Evolutionary conservation across 805 yeast species (phyloP), one percentile per base, ranked within the genome.

Genomic region (Kockiozyma suomiensis): DNA sequence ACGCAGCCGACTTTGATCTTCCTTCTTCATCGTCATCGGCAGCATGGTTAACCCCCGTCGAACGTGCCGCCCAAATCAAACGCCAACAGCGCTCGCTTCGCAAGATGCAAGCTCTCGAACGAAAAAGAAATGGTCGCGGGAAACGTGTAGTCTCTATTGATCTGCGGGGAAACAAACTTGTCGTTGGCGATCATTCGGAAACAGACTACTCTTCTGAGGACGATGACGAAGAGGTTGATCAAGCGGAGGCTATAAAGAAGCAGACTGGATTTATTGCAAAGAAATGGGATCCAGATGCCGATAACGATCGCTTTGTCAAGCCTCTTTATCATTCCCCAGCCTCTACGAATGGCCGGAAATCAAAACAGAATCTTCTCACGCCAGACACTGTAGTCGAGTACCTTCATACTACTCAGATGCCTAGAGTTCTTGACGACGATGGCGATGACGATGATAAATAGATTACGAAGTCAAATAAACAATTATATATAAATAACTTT

Each of bases 1-100:
- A 90, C 70, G 97, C 96, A 0, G 84, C 96, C 4, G 99, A 94
- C 71, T 90, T 82, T 71, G 96, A 89, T 51, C 73, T 86, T 56
- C 83, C 90, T 0, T 76, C 77, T 1, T 75, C 81, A 0, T 79
- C 79, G 30, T 74, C 81, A 0, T 78, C 33, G 69, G 80, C 41
- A 86, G 83, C 66, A 63, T 94, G 99, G 98, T 85, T 96, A 0
- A 77, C 79, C 40, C 86, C 96, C 1, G 80, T 86, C 54, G 97
- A 96, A 68, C 82, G 94, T 66, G 97, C 97, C 0, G 76, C 90
- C 58, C 90, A 89, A 70, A 76, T 94, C 68, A 90, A 91, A 72
- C 84, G 84, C 66, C 97, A 92, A 71, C 98, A 94, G 69, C 81
- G 86, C 59, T 85, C 83, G 61, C 71, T 85, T 59, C 78, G 92